phyloP scores from a whole-genome alignment of 2,329 filamentous ascomycete genomes.

The Diaporthe eres region DNA sequence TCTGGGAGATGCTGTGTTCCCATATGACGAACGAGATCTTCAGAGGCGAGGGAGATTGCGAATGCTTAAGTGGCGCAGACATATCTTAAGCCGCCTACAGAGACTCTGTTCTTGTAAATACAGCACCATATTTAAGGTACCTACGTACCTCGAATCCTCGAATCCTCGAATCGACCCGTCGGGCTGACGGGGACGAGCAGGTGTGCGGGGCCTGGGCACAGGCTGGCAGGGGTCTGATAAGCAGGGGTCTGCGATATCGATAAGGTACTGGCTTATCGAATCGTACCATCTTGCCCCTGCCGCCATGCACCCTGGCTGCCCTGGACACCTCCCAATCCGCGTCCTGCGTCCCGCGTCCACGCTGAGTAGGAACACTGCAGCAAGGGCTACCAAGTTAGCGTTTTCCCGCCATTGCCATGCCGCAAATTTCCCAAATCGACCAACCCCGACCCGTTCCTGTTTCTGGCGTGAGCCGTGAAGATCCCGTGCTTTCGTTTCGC shows the following conservation, averaged over 20 bases:
- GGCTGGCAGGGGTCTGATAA: not conserved
- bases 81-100: not conserved
- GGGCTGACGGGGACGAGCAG: not conserved
- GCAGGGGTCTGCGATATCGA: slow-evolving; percentile 18
- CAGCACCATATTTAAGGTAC: too few species aligned
- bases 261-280: not conserved
- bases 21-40: slow-evolving; percentile 26
- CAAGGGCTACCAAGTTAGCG: not conserved
- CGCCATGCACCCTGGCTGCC: not conserved
- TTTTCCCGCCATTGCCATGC: slow-evolving; percentile 19
- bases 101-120: not conserved
- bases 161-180: not conserved
- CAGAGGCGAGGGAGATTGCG: slow-evolving; percentile 27
- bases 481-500: slow-evolving; percentile 7
- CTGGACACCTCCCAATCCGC: not conserved
- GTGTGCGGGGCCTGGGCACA: not conserved
- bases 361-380: slow-evolving; percentile 10
- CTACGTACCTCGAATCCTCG: not conserved
- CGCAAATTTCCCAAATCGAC: slow-evolving; percentile 26
- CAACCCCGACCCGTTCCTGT: slow-evolving; percentile 25
- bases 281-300: slow-evolving; percentile 12
- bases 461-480: not conserved
- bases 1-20: not conserved
- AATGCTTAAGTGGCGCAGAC: slow-evolving; percentile 18
- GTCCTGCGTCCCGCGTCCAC: slow-evolving; percentile 9